Percentiles rank a stretch among this genome's conserved stretches.
These are phyloP conservation scores for Colletotrichum camelliae DNA, from an alignment of 2,329 filamentous ascomycete genomes.

Conservation along the genomic window DNA sequence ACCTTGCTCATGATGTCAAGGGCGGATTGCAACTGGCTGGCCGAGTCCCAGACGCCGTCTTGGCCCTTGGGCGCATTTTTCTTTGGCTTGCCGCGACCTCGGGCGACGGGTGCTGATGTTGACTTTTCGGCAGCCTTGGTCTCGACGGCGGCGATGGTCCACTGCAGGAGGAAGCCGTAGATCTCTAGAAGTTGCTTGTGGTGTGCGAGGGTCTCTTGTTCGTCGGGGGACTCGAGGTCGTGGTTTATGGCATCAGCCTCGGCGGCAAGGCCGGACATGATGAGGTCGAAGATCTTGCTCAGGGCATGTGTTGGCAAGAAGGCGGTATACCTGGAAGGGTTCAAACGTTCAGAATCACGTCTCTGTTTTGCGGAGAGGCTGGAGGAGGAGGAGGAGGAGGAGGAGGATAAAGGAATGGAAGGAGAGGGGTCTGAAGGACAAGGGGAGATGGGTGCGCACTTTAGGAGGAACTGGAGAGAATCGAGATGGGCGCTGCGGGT, in stretches of 20 bases:
- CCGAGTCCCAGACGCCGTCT: conserved; percentile 87
- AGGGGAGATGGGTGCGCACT: conserved; percentile 75
- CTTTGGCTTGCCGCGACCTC: conserved; percentile 77
- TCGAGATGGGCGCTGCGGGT: conserved; percentile 82
- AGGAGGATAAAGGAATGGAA: conserved; percentile 29
- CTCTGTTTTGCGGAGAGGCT: conserved; percentile 18
- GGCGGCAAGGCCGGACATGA: conserved; percentile 83
- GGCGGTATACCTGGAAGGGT: conserved; percentile 77
- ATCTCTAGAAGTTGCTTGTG: conserved; percentile 94
- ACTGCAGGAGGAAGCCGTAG: conserved; percentile 92
- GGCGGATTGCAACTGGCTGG: conserved; percentile 83
- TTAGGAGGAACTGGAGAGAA: conserved; percentile 93
- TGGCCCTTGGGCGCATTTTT: conserved; percentile 73
- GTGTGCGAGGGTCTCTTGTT: conserved; percentile 83
- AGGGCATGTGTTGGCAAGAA: conserved; percentile 81
- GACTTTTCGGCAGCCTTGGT: conserved; percentile 92
- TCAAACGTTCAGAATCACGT: conserved; percentile 61
- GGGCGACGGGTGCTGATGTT: conserved; percentile 70
- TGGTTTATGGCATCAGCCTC: conserved; percentile 86
- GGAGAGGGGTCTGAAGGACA: conserved; percentile 27
- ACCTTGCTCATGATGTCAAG: conserved; percentile 97
- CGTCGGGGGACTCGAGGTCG: conserved; percentile 84
- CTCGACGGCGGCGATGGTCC: conserved; percentile 94
- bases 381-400: conserved; percentile 28
- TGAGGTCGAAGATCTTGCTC: conserved; percentile 90